Evolutionary conservation across 2,329 filamentous ascomycete genomes (phyloP).

Genomic region (Diaporthe vaccinii): DNA sequence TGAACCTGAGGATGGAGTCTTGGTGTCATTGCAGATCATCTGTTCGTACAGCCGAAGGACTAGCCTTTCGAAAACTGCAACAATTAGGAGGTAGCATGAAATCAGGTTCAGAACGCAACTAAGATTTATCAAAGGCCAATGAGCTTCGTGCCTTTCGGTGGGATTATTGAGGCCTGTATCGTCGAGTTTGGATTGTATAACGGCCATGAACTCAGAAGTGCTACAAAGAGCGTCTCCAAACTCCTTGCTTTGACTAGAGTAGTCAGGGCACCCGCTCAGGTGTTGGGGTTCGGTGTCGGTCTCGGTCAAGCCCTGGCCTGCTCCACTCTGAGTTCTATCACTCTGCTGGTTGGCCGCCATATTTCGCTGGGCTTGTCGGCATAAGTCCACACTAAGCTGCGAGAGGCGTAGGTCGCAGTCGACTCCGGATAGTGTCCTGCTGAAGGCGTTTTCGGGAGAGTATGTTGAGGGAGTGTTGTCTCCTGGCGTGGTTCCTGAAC

Average conservation of each 20-base stretch:
- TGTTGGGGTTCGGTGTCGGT: not conserved
- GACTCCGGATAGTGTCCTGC: not conserved
- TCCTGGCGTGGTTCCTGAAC: not conserved
- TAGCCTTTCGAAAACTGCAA: not conserved
- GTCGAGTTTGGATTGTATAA: constrained; percentile 2
- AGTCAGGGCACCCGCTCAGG: not conserved
- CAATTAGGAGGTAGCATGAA: not conserved
- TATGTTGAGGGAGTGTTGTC: not conserved
- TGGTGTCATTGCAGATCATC: not conserved
- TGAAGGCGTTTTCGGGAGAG: not conserved
- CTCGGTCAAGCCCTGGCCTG: not conserved
- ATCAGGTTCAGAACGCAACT: not conserved
- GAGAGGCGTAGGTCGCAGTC: constrained; percentile 9
- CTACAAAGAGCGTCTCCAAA: constrained; percentile 13
- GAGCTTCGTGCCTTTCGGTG: not conserved
- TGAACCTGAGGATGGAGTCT: not conserved
- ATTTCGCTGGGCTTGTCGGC: not conserved
- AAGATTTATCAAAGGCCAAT: not conserved
- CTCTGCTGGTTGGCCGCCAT: not conserved
- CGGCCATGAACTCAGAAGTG: constrained; percentile 15
- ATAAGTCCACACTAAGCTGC: not conserved
- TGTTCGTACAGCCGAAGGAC: not conserved
- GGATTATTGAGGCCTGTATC: not conserved
- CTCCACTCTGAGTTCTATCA: not conserved
- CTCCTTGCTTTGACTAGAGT: not conserved